Percentiles rank a stretch among this genome's conserved stretches.
phyloP scores from a whole-genome alignment of 2,329 filamentous ascomycete genomes.

The Periconia macrospinosa region DNA sequence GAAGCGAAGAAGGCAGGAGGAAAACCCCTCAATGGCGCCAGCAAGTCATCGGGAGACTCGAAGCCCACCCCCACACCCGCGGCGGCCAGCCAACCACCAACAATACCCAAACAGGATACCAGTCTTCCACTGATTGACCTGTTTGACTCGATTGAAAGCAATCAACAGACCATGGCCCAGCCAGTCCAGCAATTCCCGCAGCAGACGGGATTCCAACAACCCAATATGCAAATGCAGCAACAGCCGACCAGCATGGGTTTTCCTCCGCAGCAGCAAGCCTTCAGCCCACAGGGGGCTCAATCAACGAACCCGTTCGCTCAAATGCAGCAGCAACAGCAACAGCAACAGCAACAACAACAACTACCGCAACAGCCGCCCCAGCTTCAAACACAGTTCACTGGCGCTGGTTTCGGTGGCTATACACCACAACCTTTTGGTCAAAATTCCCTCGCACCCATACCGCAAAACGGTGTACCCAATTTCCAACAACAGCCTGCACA shows the following conservation, averaged over 20 bases:
- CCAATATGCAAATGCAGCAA: conserved; percentile 45
- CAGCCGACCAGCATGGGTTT: conserved; percentile 38
- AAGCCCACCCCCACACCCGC: conserved; percentile 28
- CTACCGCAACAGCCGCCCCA: conserved; percentile 44
- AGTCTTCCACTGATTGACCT: conserved; percentile 38
- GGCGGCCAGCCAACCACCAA: conserved; percentile 25
- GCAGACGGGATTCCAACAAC: conserved; percentile 27
- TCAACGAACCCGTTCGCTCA: conserved; percentile 93
- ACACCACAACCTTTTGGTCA: conserved; percentile 62
- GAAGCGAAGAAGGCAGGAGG: conserved; percentile 65
- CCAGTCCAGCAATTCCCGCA: conserved; percentile 38
- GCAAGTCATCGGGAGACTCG: conserved; percentile 40
- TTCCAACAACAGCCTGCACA: conserved; percentile 46
- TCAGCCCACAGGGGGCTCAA: conserved; percentile 62
- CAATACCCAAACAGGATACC: conserved; percentile 19
- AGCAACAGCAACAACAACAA: conserved; percentile 55
- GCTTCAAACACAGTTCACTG: conserved; percentile 65
- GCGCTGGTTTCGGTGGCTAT: conserved; percentile 83
- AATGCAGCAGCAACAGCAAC: conserved; percentile 65
- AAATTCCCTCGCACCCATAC: conserved; percentile 50
- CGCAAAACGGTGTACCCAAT: conserved; percentile 52
- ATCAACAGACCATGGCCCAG: conserved; percentile 40
- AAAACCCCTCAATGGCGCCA: conserved; percentile 42
- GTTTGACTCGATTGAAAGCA: conserved; percentile 37
- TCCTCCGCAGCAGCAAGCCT: conserved; percentile 44